A percentile compares a stretch with the other conserved stretches of the same genome.
phyloP scores from a whole-genome alignment of 2,329 filamentous ascomycete genomes.

The Fusarium keratoplasticum region DNA sequence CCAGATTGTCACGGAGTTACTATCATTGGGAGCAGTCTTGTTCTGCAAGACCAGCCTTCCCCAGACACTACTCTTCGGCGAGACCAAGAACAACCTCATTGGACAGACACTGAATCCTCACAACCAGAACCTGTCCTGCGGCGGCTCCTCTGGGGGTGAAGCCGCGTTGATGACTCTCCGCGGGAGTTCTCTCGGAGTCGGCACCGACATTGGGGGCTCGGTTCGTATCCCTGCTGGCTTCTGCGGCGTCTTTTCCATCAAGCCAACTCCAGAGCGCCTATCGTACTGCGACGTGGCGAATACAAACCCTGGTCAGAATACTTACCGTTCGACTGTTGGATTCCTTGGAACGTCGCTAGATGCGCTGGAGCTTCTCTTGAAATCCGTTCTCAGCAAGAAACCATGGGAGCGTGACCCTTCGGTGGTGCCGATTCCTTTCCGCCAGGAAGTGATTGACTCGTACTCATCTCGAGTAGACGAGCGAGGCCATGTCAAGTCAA shows the following conservation, averaged over 20 bases:
- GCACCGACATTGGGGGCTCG: conserved; percentile 51
- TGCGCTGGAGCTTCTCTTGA: conserved; percentile 66
- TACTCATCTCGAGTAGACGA: conserved; percentile 48
- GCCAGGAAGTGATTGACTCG: conserved; percentile 57
- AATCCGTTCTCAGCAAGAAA: conserved; percentile 65
- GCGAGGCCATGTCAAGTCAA: background rate
- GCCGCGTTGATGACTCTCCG: conserved; percentile 48
- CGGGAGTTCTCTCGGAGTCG: conserved; percentile 49
- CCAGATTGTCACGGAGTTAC: conserved; percentile 31
- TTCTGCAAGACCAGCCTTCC: conserved; percentile 42
- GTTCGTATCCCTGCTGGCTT: conserved; percentile 49
- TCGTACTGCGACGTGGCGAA: conserved; percentile 37
- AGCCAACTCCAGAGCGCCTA: conserved; percentile 31
- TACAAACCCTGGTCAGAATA: conserved; percentile 66
- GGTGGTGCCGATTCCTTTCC: conserved; percentile 74
- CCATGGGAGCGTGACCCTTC: conserved; percentile 77
- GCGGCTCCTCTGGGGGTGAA: conserved; percentile 53
- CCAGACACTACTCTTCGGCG: conserved; percentile 39
- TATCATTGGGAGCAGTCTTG: conserved; percentile 39
- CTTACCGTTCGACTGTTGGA: conserved; percentile 71
- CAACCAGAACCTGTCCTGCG: conserved; percentile 48
- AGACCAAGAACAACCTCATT: conserved; percentile 50
- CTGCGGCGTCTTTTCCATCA: conserved; percentile 34
- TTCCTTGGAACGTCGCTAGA: conserved; percentile 68
- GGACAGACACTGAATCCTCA: conserved; percentile 49